These are phyloP conservation scores for Pisolithus orientalis DNA, from an alignment of 768 basidiomycete genomes.

Conservation along the genomic window DNA sequence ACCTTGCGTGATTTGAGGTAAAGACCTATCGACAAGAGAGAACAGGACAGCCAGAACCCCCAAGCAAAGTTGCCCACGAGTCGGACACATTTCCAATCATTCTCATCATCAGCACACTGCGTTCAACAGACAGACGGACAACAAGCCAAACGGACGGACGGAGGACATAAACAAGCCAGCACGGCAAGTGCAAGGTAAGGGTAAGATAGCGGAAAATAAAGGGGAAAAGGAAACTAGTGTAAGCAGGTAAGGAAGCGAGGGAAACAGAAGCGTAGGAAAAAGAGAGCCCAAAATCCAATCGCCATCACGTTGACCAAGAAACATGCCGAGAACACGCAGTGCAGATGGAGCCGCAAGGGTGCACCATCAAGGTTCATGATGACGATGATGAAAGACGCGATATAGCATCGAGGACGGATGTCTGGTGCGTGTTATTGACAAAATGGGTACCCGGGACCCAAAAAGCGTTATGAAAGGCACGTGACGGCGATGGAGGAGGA, in stretches of 20 bases:
- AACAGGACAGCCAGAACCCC: slow-evolving; percentile 8
- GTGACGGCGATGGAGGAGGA: slow-evolving; percentile 26
- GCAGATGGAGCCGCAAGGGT: slow-evolving; percentile 25
- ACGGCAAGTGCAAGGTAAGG: slow-evolving; percentile 7
- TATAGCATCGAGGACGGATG: slow-evolving; percentile 27
- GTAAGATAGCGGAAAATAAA: slow-evolving; percentile 4
- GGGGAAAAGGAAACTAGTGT: neutral
- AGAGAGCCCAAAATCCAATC: slow-evolving; percentile 27
- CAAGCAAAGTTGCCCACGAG: slow-evolving; percentile 30
- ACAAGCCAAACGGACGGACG: slow-evolving; percentile 13
- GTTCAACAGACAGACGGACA: slow-evolving; percentile 26
- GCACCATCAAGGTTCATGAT: slow-evolving; percentile 10
- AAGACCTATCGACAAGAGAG: slow-evolving; percentile 49
- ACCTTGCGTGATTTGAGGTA: slow-evolving; percentile 81
- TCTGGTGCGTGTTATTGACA: slow-evolving; percentile 16
- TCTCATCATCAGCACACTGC: slow-evolving; percentile 26
- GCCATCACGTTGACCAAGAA: slow-evolving; percentile 24
- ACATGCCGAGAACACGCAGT: slow-evolving; percentile 31
- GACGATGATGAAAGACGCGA: slow-evolving; percentile 15
- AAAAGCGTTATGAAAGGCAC: slow-evolving; percentile 27
- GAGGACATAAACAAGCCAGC: slow-evolving; percentile 1
- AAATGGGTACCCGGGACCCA: slow-evolving; percentile 30
- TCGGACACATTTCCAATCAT: slow-evolving; percentile 32
- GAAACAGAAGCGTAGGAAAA: slow-evolving; percentile 25
- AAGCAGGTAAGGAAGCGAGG: slow-evolving; percentile 13